Evolutionary conservation across 352 stramenopile genomes (phyloP).

Genomic region (Globisporangium iwayamae): DNA sequence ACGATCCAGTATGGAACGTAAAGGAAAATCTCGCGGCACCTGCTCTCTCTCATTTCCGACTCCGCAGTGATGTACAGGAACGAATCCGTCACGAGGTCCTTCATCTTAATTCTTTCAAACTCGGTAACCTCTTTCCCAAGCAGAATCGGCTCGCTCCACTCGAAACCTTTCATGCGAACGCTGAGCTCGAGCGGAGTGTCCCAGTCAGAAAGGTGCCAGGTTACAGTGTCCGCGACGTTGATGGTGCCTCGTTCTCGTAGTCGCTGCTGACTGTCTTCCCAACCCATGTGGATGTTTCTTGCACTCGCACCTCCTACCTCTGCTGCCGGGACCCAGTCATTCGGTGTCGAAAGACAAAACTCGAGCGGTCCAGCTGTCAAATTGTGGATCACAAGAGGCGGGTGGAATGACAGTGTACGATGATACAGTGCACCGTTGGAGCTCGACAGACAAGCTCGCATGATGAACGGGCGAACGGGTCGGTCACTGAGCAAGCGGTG

Average conservation of each 20-base stretch:
- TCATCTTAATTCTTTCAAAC: conserved; percentile 67
- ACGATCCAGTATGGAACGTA: conserved; percentile 89
- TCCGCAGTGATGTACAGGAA: conserved; percentile 72
- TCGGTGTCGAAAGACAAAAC: conserved; percentile 69
- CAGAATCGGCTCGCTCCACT: conserved; percentile 76
- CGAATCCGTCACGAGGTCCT: conserved; percentile 72
- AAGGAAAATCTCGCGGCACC: conserved; percentile 70
- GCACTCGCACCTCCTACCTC: conserved; percentile 34
- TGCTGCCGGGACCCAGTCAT: conserved; percentile 55
- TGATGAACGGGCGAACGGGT: conserved; percentile 78
- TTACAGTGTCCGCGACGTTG: conserved; percentile 67
- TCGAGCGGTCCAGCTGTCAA: conserved; percentile 67
- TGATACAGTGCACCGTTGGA: conserved; percentile 60
- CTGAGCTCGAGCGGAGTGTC: conserved; percentile 74
- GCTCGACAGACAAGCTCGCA: conserved; percentile 59
- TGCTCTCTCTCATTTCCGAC: conserved; percentile 43
- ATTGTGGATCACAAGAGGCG: conserved; percentile 81
- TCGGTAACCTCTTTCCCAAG: conserved; percentile 51
- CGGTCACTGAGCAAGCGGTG: conserved; percentile 71
- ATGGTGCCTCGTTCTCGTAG: conserved; percentile 77
- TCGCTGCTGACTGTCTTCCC: conserved; percentile 75
- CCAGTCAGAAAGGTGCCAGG: conserved; percentile 82
- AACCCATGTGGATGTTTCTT: conserved; percentile 44
- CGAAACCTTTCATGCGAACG: conserved; percentile 81
- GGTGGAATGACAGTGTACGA: conserved; percentile 70